These are phyloP conservation scores for Penicillium italicum DNA, from an alignment of 2,329 filamentous ascomycete species.

Conservation along the genomic window DNA sequence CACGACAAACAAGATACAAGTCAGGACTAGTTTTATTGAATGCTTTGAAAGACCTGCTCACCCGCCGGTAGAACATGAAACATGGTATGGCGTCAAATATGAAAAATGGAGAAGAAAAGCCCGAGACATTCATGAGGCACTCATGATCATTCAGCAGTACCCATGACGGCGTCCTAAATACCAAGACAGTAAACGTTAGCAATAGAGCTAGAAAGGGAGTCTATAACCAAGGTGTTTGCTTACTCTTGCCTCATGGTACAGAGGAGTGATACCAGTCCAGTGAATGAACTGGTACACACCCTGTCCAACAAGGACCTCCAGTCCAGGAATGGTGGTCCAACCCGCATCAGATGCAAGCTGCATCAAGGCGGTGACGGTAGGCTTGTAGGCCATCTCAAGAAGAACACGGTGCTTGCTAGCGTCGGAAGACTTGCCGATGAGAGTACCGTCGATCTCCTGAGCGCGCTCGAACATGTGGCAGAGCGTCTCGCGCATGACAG, in stretches of 20 bases:
- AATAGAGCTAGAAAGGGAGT: neutral
- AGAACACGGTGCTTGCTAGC: conserved; percentile 56
- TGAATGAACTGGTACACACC: conserved; percentile 63
- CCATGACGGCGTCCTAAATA: conserved; percentile 29
- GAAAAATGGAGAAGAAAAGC: neutral
- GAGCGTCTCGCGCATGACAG: conserved; percentile 63
- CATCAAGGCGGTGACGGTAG: conserved; percentile 78
- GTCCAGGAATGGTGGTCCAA: conserved; percentile 79
- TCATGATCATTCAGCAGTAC: conserved; percentile 9
- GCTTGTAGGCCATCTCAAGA: conserved; percentile 96
- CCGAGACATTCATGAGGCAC: conserved; percentile 7
- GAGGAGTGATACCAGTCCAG: conserved; percentile 22
- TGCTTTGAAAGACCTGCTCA: neutral
- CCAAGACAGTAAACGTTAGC: conserved; percentile 1
- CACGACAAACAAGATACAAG: neutral
- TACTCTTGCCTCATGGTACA: conserved; percentile 64
- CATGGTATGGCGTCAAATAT: conserved; percentile 1
- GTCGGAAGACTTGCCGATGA: conserved; percentile 32
- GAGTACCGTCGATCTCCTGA: conserved; percentile 46
- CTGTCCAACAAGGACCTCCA: conserved; percentile 87
- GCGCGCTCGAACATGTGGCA: conserved; percentile 49
- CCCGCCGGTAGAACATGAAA: neutral
- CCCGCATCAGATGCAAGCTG: conserved; percentile 70
- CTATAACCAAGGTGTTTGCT: conserved; percentile 19
- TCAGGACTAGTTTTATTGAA: neutral